Evolutionary conservation across 164 flowering plant species (phyloP).

Genomic region (Dillenia suffruticosa): DNA sequence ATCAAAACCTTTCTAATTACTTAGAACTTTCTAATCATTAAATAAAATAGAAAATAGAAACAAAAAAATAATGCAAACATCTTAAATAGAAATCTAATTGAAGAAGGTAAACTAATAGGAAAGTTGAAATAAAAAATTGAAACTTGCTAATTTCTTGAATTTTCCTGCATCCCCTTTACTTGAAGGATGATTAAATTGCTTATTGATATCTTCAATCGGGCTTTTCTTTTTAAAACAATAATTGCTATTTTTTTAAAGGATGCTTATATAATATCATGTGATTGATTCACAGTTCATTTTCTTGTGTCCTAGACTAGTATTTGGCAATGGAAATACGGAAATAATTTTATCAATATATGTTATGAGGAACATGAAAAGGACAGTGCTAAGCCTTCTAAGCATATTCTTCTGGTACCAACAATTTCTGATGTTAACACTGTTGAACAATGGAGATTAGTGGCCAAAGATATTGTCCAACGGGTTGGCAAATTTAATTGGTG

Average conservation of each 20-base stretch:
- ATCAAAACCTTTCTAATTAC: too few relatives aligned
- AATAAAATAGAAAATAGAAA: too few relatives aligned
- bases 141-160: background rate
- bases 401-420: conserved; percentile 82
- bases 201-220: background rate
- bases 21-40: too few relatives aligned
- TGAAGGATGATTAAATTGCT: background rate
- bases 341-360: conserved; percentile 55
- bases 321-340: conserved; percentile 87
- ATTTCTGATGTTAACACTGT: conserved; percentile 97
- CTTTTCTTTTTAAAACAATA: background rate
- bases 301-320: conserved; percentile 40
- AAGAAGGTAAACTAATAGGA: too few relatives aligned
- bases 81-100: too few relatives aligned
- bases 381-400: conserved; percentile 36
- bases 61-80: too few relatives aligned
- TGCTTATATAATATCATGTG: background rate
- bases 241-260: background rate
- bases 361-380: conserved; percentile 66
- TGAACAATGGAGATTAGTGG: conserved; percentile 91
- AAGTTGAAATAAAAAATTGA: background rate
- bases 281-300: background rate
- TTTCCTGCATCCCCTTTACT: background rate
- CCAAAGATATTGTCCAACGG: conserved; percentile 56
- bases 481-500: conserved; percentile 51